A percentile compares a stretch with the other conserved stretches of the same genome.
Conservation (phyloP, 306 rosid species). For the Trifolium subterraneum region DNA sequence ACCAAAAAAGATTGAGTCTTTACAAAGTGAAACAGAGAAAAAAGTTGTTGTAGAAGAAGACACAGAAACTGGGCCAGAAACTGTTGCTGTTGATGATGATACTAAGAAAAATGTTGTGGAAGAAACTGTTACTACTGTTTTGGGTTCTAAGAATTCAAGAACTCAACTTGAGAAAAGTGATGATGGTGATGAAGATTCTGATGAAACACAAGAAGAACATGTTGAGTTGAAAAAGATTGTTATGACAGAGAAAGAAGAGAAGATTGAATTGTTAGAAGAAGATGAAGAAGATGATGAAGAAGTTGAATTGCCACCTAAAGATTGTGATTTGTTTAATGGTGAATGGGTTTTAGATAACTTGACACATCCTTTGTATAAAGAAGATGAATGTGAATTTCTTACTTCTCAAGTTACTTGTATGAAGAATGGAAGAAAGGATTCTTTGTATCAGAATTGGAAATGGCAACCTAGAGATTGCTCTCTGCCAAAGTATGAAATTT, state of each 20-base stretch:
- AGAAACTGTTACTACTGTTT: slow-evolving; percentile 18
- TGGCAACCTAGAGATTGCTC: slow-evolving; percentile 98
- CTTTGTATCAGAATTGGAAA: slow-evolving; percentile 86
- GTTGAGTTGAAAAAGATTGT: slow-evolving; percentile 47
- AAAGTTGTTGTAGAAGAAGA: slow-evolving; percentile 21
- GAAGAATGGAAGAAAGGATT: slow-evolving; percentile 88
- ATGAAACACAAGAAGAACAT: slow-evolving; percentile 55
- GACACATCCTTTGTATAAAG: slow-evolving; percentile 88
- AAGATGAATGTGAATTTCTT: slow-evolving; percentile 88
- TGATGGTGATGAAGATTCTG: slow-evolving; percentile 48
- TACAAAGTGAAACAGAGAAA: neutral
- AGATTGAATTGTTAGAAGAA: slow-evolving; percentile 27
- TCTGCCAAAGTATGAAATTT: slow-evolving; percentile 70
- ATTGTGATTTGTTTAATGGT: slow-evolving; percentile 85
- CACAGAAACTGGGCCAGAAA: neutral
- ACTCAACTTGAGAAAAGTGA: slow-evolving; percentile 49
- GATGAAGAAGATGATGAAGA: slow-evolving; percentile 64
- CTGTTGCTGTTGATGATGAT: slow-evolving; percentile 14
- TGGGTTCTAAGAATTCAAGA: slow-evolving; percentile 46
- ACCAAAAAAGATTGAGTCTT: slow-evolving; percentile 9
- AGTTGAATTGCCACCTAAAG: slow-evolving; percentile 81
- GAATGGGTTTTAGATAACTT: slow-evolving; percentile 85
- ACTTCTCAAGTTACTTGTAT: slow-evolving; percentile 92
- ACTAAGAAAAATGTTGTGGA: slow-evolving; percentile 40
- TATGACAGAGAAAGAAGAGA: slow-evolving; percentile 48